Percentiles rank a stretch among this genome's conserved stretches.
Evolutionary conservation across 2,329 filamentous ascomycete species (phyloP).

Genomic region (Bisporella sp.): DNA sequence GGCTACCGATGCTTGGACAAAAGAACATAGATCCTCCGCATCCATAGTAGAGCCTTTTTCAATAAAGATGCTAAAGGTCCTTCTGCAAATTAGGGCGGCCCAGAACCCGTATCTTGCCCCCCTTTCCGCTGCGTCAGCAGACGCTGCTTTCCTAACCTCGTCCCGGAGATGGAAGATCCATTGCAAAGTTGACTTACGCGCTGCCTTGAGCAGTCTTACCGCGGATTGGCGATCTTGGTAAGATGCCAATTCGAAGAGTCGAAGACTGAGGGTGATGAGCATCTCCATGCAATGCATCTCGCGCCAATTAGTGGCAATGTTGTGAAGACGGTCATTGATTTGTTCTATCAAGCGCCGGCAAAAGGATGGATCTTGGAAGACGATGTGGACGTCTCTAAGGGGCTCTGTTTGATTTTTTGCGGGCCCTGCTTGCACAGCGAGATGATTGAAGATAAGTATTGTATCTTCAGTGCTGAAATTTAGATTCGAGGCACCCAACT

Average conservation of each 20-base stretch:
- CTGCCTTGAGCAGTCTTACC: conserved; percentile 30
- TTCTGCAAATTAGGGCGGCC: conserved; percentile 48
- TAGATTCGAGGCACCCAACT: conserved; percentile 45
- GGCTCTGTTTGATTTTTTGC: conserved; percentile 14
- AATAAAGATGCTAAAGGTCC: conserved; percentile 32
- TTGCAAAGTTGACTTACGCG: conserved; percentile 34
- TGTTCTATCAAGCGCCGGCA: conserved; percentile 40
- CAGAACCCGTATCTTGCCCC: conserved; percentile 41
- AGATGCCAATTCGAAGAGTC: conserved; percentile 22
- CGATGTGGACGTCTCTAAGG: conserved; percentile 39
- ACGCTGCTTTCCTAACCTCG: conserved; percentile 34
- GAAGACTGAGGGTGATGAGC: conserved; percentile 43
- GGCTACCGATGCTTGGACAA: conserved; percentile 33
- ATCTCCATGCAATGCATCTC: conserved; percentile 52
- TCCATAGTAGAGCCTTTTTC: not conserved
- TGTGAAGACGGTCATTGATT: conserved; percentile 37
- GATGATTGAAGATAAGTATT: conserved; percentile 39
- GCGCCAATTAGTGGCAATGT: conserved; percentile 48
- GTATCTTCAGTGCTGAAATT: conserved; percentile 53
- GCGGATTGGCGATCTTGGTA: conserved; percentile 2
- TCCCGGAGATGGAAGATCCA: conserved; percentile 44
- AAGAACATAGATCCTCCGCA: conserved; percentile 18
- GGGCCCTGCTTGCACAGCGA: conserved; percentile 51
- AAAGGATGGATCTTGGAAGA: conserved; percentile 44
- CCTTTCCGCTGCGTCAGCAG: conserved; percentile 32